A percentile compares a stretch with the other conserved stretches of the same genome.
These are phyloP conservation scores for Euryodendron excelsum DNA, from an alignment of 148 eudicot species.

Conservation along the genomic window DNA sequence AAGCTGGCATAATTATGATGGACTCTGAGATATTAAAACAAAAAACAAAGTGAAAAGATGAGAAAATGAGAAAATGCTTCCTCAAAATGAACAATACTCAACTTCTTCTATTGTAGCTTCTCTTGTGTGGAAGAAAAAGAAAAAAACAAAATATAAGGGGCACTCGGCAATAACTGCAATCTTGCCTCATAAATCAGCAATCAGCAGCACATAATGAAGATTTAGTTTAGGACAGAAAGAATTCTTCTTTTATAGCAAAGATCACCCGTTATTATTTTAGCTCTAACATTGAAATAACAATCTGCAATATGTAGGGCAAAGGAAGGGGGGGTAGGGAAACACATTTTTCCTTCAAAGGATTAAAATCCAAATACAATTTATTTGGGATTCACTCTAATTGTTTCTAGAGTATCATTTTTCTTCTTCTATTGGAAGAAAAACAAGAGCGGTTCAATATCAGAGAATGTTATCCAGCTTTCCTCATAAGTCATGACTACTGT, in stretches of 20 bases:
- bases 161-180: background rate
- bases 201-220: background rate
- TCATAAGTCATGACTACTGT: no score
- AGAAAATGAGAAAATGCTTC: background rate
- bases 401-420: background rate
- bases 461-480: background rate
- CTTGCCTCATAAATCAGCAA: background rate
- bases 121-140: background rate
- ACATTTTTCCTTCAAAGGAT: no score
- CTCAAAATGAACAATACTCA: background rate
- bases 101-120: no score
- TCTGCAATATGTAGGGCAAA: no score
- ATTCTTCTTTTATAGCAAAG: no score
- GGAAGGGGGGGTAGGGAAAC: no score
- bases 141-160: background rate
- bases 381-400: background rate
- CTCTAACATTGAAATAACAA: no score
- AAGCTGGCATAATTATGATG: slow-evolving; percentile 66
- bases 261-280: no score
- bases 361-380: no score
- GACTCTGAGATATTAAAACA: slow-evolving; percentile 53
- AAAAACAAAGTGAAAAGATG: background rate
- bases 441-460: background rate
- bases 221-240: background rate
- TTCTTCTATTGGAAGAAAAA: background rate